Conservation (phyloP, 2,329 filamentous ascomycete genomes). For the Claviceps cyperi region DNA sequence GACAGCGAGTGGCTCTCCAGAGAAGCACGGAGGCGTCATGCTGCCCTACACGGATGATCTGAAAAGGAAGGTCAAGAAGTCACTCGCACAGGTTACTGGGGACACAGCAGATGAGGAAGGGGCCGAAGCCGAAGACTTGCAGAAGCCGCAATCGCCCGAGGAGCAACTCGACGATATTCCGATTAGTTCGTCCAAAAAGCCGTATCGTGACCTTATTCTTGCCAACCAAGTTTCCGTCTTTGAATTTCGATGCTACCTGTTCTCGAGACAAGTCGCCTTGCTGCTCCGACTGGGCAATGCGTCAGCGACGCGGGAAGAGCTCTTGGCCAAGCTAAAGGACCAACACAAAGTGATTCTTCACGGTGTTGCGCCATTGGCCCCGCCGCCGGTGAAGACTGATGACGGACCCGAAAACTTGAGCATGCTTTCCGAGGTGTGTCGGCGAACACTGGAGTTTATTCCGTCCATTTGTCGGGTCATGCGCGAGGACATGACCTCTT, state of each 20-base stretch:
- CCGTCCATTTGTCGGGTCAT: constrained; percentile 66
- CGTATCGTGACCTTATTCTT: constrained; percentile 82
- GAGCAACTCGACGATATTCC: constrained; percentile 41
- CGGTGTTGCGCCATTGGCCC: constrained; percentile 39
- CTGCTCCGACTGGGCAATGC: constrained; percentile 72
- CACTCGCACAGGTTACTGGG: constrained; percentile 25
- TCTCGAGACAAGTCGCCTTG: constrained; percentile 72
- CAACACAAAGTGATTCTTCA: constrained; percentile 45
- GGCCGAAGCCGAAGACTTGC: constrained; percentile 35
- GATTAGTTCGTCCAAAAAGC: constrained; percentile 53
- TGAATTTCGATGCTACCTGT: constrained; percentile 89
- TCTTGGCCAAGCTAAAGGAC: constrained; percentile 46
- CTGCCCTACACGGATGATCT: constrained; percentile 61
- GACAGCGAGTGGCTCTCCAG: constrained; percentile 38
- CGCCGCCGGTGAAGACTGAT: constrained; percentile 30
- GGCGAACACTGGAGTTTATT: constrained; percentile 70
- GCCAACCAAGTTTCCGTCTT: constrained; percentile 92
- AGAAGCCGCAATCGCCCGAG: constrained; percentile 24
- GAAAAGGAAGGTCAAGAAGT: constrained; percentile 40
- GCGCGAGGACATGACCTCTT: constrained; percentile 53
- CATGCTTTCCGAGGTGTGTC: constrained; percentile 76
- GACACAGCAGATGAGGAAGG: constrained; percentile 21
- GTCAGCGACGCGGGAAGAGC: constrained; percentile 45
- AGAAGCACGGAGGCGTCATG: constrained; percentile 58
- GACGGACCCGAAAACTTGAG: constrained; percentile 60